phyloP scores from a whole-genome alignment of 805 yeast species.

The Deakozyma indianensis region DNA sequence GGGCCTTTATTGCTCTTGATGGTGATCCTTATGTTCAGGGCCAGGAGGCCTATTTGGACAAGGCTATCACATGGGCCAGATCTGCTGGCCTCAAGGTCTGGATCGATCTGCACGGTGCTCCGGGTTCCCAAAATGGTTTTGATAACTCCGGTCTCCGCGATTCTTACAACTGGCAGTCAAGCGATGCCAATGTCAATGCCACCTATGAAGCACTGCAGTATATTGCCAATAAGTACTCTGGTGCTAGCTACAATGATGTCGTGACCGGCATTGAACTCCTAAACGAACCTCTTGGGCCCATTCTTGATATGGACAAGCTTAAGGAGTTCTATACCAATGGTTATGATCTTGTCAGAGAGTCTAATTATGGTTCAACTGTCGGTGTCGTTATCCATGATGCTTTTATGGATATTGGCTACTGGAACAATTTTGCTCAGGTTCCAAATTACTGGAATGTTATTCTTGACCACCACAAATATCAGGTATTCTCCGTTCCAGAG shows the following conservation, averaged over 20 bases:
- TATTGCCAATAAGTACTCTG: constrained; percentile 52
- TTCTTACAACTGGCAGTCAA: constrained; percentile 33
- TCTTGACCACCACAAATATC: constrained; percentile 84
- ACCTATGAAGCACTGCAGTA: constrained; percentile 42
- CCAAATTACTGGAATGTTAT: constrained; percentile 49
- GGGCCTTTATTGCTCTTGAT: constrained; percentile 60
- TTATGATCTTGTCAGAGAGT: constrained; percentile 46
- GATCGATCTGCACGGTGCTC: constrained; percentile 93
- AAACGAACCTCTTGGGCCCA: constrained; percentile 79
- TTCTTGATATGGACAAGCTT: constrained; percentile 41
- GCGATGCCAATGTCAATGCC: constrained; percentile 30
- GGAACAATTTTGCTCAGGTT: constrained; percentile 36
- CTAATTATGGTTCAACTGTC: constrained; percentile 30
- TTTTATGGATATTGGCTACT: constrained; percentile 44
- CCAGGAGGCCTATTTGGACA: constrained; percentile 55
- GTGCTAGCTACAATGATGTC: constrained; percentile 45
- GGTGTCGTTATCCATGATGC: constrained; percentile 74
- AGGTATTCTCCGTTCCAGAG: constrained; percentile 59
- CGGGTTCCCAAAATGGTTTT: constrained; percentile 92
- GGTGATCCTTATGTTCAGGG: constrained; percentile 83
- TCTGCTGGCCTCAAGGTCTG: constrained; percentile 54
- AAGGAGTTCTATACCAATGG: constrained; percentile 48
- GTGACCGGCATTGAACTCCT: constrained; percentile 73
- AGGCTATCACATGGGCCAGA: constrained; percentile 66
- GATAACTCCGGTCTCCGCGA: constrained; percentile 88